Evolutionary conservation across 2,329 filamentous ascomycete genomes (phyloP).

Genomic region (Colletotrichum trifolii): DNA sequence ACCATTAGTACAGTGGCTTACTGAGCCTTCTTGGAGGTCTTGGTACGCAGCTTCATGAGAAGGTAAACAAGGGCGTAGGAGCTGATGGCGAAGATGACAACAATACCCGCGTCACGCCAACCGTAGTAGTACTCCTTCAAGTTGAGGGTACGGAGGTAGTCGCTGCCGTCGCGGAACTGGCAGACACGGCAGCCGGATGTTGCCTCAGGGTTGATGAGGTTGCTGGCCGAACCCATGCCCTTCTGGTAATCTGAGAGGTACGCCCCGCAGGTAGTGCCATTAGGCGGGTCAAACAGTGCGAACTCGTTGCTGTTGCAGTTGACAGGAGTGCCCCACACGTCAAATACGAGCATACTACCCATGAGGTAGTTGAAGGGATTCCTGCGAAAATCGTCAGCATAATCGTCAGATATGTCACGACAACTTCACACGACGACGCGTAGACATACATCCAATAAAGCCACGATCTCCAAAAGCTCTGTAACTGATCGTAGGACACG

Average conservation of each 20-base stretch:
- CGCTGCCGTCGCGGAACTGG: constrained; percentile 65
- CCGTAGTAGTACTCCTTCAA: constrained; percentile 70
- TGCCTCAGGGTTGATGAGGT: constrained; percentile 70
- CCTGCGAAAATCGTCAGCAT: not conserved
- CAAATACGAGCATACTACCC: constrained; percentile 64
- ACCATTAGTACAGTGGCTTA: constrained; percentile 31
- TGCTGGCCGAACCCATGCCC: constrained; percentile 57
- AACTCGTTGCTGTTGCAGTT: constrained; percentile 60
- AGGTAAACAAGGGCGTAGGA: constrained; percentile 61
- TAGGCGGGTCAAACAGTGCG: constrained; percentile 61
- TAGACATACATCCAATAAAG: constrained; percentile 18
- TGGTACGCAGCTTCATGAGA: constrained; percentile 61
- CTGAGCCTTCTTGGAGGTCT: constrained; percentile 59
- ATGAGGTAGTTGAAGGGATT: constrained; percentile 73
- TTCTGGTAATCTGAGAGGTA: constrained; percentile 67
- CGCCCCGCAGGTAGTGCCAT: constrained; percentile 64
- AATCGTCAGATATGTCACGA: too few relatives aligned
- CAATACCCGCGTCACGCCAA: constrained; percentile 74
- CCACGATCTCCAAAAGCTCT: constrained; percentile 76
- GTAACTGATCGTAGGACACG: constrained; percentile 72
- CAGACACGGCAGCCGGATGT: constrained; percentile 69
- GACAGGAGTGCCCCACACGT: constrained; percentile 58
- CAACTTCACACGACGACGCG: not conserved
- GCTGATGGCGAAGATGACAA: constrained; percentile 65
- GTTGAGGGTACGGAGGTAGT: constrained; percentile 71